Conservation (phyloP, 208 protist species). For the Angomonas ambiguus region DNA sequence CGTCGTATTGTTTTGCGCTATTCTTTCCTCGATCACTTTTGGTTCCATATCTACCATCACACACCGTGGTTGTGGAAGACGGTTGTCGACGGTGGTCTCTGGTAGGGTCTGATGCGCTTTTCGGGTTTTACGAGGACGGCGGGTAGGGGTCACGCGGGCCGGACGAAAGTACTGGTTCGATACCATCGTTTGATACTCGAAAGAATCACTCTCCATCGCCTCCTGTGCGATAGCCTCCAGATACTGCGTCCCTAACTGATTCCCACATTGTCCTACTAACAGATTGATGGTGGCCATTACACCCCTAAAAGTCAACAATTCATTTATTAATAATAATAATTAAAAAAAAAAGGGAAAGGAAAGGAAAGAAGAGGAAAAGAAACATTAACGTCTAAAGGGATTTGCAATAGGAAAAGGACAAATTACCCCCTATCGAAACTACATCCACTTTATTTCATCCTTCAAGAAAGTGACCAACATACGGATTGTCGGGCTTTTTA, state of each 20-base stretch:
- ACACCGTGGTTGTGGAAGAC: conserved; percentile 55
- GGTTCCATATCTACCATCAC: conserved; percentile 91
- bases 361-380: not conserved
- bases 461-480: no score
- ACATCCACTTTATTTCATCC: no score
- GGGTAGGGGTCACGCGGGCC: conserved; percentile 1
- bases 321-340: not conserved
- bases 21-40: conserved; percentile 60
- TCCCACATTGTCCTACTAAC: conserved; percentile 90
- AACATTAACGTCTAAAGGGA: not conserved
- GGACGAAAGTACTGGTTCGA: conserved; percentile 61
- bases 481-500: no score
- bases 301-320: not conserved
- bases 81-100: not conserved
- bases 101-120: not conserved
- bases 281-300: conserved; percentile 62
- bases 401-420: no score
- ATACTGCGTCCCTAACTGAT: conserved; percentile 83
- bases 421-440: no score
- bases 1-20: conserved; percentile 19
- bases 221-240: conserved; percentile 55
- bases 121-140: not conserved
- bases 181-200: conserved; percentile 49
- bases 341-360: not conserved
- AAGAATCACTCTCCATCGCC: conserved; percentile 35